phyloP scores from a whole-genome alignment of 768 basidiomycete genomes.

The Filobasidium wieringae region DNA sequence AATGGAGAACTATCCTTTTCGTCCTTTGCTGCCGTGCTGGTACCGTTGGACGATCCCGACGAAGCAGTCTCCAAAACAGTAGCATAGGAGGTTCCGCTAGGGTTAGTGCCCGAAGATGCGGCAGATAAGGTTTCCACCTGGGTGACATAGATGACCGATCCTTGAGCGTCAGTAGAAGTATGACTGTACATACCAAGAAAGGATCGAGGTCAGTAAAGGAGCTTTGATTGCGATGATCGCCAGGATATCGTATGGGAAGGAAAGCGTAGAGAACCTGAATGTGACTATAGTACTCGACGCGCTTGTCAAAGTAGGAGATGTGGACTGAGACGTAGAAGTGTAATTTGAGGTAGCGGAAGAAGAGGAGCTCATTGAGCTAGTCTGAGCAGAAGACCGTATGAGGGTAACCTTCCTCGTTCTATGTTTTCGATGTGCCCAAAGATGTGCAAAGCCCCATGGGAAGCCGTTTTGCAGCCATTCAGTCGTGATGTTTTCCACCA shows the following conservation, averaged over 20 bases:
- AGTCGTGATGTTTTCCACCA: too few species aligned
- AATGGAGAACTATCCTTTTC: slow-evolving; percentile 4
- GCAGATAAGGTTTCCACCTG: slow-evolving; percentile 15
- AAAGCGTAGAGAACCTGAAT: not conserved
- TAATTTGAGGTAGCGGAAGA: not conserved
- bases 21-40: slow-evolving; percentile 14
- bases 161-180: slow-evolving; percentile 20
- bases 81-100: not conserved
- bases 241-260: not conserved
- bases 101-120: not conserved
- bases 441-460: too few species aligned
- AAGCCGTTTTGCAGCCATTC: too few species aligned
- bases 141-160: slow-evolving; percentile 23
- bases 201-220: not conserved
- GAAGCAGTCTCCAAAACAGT: slow-evolving; percentile 19
- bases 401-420: too few species aligned
- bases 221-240: not conserved
- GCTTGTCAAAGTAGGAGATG: not conserved
- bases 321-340: not conserved
- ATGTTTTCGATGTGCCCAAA: too few species aligned
- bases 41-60: slow-evolving; percentile 10
- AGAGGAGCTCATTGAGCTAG: not conserved
- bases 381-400: too few species aligned
- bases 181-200: not conserved
- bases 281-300: not conserved